phyloP scores from a whole-genome alignment of 2,329 filamentous ascomycete species.

The Nemania sp. region DNA sequence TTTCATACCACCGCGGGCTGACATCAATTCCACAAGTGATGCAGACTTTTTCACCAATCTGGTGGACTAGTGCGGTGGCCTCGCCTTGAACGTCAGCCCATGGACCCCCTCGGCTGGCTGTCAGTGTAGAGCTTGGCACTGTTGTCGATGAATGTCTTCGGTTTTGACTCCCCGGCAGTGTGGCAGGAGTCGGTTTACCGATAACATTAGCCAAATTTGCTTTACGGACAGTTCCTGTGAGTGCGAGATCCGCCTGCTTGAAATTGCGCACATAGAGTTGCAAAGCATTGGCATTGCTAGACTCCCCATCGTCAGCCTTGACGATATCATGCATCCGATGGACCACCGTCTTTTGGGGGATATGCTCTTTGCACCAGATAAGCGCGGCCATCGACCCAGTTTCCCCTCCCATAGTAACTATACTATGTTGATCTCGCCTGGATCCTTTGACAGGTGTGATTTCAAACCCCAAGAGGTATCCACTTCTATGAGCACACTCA shows the following conservation, averaged over 20 bases:
- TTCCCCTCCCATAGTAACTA: conserved; percentile 80
- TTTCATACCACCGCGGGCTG: conserved; percentile 75
- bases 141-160: conserved; percentile 62
- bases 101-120: conserved; percentile 27
- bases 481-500: conserved; percentile 83
- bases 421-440: conserved; percentile 77
- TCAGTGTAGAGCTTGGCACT: conserved; percentile 34
- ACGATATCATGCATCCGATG: conserved; percentile 80
- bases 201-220: conserved; percentile 75
- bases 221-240: conserved; percentile 92
- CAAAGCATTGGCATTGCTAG: conserved; percentile 63
- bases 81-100: conserved; percentile 39
- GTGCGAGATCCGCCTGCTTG: conserved; percentile 89
- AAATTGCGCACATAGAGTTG: conserved; percentile 87
- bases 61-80: conserved; percentile 34
- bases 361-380: conserved; percentile 91
- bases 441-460: conserved; percentile 88
- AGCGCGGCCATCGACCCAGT: conserved; percentile 81
- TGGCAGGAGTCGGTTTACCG: conserved; percentile 56
- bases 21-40: conserved; percentile 70
- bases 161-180: conserved; percentile 47
- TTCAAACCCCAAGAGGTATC: conserved; percentile 87
- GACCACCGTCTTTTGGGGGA: conserved; percentile 70
- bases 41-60: conserved; percentile 60
- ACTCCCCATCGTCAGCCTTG: conserved; percentile 52